Conservation (phyloP, 805 yeast species). For the Suhomyces xylopsoci region DNA sequence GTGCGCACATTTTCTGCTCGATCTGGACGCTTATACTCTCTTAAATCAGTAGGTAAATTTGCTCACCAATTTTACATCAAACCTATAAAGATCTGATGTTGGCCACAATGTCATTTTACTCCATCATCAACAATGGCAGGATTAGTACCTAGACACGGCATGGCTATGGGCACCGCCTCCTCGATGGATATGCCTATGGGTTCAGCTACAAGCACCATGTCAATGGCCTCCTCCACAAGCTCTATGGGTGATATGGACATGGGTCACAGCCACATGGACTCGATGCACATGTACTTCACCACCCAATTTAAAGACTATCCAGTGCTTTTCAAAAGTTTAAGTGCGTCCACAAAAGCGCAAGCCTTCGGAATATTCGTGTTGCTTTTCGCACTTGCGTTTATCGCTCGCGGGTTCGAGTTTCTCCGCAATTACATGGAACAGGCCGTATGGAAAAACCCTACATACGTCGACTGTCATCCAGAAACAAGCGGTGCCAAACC, state of each 20-base stretch:
- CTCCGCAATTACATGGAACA: slow-evolving; percentile 63
- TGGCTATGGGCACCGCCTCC: slow-evolving; percentile 2
- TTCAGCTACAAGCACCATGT: slow-evolving; percentile 5
- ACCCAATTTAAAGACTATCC: slow-evolving; percentile 52
- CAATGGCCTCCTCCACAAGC: slow-evolving; percentile 4
- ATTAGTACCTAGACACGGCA: neutral
- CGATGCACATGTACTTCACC: slow-evolving; percentile 60
- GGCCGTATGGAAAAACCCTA: slow-evolving; percentile 53
- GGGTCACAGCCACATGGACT: slow-evolving; percentile 21
- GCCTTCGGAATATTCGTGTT: slow-evolving; percentile 74
- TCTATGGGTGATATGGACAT: slow-evolving; percentile 9
- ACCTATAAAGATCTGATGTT: neutral
- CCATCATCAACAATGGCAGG: neutral
- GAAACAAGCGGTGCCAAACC: neutral
- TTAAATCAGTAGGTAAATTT: slow-evolving; percentile 1
- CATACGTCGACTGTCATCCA: slow-evolving; percentile 16
- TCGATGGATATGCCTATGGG: slow-evolving; percentile 3
- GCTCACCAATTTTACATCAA: neutral
- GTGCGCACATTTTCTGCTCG: neutral
- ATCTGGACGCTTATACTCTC: neutral
- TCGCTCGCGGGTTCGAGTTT: slow-evolving; percentile 58
- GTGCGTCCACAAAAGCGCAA: slow-evolving; percentile 52
- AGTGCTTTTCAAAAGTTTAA: slow-evolving; percentile 54
- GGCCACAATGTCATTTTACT: neutral
- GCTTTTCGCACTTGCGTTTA: slow-evolving; percentile 56